Base-by-base conservation (phyloP, 176 grass and related monocot species). In the Ensete ventricosum region DNA sequence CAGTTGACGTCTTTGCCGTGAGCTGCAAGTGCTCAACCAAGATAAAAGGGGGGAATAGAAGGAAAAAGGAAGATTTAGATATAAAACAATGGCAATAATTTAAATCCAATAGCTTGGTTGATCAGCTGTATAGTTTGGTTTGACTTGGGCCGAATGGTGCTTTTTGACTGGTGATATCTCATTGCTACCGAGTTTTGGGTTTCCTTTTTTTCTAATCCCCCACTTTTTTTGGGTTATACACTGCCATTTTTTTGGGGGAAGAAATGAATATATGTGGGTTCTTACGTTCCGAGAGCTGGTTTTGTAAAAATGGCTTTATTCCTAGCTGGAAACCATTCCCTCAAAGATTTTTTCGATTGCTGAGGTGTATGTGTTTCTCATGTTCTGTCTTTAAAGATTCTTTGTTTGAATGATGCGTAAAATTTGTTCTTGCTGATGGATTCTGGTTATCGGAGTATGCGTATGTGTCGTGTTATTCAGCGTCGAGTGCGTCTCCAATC, bases 81-180 rank as follows among this genome's bases (percentile, higher is more conserved):
- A 43, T 43, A 51, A 50, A 62, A 63, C 20, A 7, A 19, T 1
- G 57, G 16, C 16, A 60, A 60, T 60, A 60, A 60, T 60, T 60
- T n/a, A 43, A 60, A 60, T 60, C 57, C 4, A 60, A n/a, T n/a
- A 8, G n/a, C 7, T 20, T 8, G 57, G 16, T 60, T 60, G 57
- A 60, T 5, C 57, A 0, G 1, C 57, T 52, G 74, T 76, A 76
- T 64, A 64, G 74, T 63, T 76, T 76, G 29, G 55, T 76, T 64
- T 76, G 55, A 57, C 34, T 8, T 60, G 55, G 34, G 57, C n/a
- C 1, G 55, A 57, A 48, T 76, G 8, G 26, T 62, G 9, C 16
- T 57, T 60, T 75, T 64, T 52, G 27, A 76, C 24, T 21, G 19
- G 55, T 51, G 74, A 16, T 76, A 52, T 50, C 13, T 60, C 21